Evolutionary conservation across 768 basidiomycete species (phyloP).

Genomic region (Udeniomyces megalosporus): DNA sequence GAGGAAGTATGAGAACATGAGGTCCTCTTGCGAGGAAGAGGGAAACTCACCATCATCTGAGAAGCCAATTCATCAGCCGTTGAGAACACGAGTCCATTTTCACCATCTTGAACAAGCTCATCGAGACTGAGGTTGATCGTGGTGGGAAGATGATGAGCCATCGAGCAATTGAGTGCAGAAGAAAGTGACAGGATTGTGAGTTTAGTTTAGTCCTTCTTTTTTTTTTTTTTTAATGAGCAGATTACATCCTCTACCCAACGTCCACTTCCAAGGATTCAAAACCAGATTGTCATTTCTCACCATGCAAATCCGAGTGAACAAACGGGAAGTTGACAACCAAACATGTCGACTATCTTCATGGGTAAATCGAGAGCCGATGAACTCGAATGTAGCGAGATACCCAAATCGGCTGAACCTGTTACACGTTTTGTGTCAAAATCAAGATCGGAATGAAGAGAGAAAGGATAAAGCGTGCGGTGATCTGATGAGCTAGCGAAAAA

Average conservation of each 20-base stretch:
- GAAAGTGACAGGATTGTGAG: no score
- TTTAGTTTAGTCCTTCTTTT: no score
- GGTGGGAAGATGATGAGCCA: no score
- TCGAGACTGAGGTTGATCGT: constrained; percentile 51
- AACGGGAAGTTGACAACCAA: constrained; percentile 87
- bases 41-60: constrained; percentile 32
- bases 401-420: constrained; percentile 74
- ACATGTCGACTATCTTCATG: constrained; percentile 99
- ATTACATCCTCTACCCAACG: no score
- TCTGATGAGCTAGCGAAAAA: neutral
- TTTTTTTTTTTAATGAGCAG: no score
- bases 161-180: no score
- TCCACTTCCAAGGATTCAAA: no score
- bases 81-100: constrained; percentile 69
- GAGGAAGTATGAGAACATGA: neutral
- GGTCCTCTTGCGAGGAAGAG: no score
- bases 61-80: constrained; percentile 49
- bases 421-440: no score
- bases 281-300: constrained; percentile 33
- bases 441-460: no score
- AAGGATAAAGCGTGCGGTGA: neutral
- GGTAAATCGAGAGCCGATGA: constrained; percentile 83
- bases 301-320: constrained; percentile 75
- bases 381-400: constrained; percentile 77
- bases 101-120: constrained; percentile 69